Percentiles rank a stretch among this genome's conserved stretches.
phyloP scores from a whole-genome alignment of 2,329 filamentous ascomycete species.

The Parastagonospora avenae region DNA sequence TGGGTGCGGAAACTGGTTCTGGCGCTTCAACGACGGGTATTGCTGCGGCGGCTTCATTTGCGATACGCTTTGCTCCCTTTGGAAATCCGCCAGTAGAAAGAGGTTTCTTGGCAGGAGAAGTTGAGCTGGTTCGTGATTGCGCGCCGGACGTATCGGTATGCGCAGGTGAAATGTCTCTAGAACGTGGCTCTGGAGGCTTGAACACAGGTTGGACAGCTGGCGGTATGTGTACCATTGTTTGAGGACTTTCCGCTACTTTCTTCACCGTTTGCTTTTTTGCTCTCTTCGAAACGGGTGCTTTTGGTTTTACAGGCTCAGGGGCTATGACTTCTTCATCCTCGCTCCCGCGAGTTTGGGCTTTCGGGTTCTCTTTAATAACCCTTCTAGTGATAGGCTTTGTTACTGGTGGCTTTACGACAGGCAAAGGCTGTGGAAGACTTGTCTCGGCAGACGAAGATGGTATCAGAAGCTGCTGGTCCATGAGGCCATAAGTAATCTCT shows the following conservation, averaged over 20 bases:
- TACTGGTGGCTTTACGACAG: not conserved
- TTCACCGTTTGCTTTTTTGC: not conserved
- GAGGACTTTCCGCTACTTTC: conserved; percentile 2
- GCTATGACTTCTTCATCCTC: not conserved
- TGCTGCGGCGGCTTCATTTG: conserved; percentile 1
- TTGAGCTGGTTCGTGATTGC: conserved; percentile 13
- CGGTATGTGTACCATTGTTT: conserved; percentile 1
- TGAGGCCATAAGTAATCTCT: conserved; percentile 30
- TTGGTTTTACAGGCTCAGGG: not conserved
- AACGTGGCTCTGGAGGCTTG: conserved; percentile 1
- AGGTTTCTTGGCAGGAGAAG: conserved; percentile 16
- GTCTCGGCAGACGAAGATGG: conserved; percentile 13
- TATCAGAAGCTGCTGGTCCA: conserved; percentile 36
- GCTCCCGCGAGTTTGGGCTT: not conserved
- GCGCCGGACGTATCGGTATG: conserved; percentile 7
- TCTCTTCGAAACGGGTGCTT: not conserved
- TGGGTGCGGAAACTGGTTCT: not conserved
- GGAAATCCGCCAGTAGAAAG: conserved; percentile 36
- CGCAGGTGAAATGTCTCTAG: conserved; percentile 9
- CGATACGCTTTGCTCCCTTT: conserved; percentile 20
- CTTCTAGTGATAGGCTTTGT: not conserved
- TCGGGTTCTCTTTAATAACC: not conserved
- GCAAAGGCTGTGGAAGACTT: conserved; percentile 4
- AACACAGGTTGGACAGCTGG: not conserved
- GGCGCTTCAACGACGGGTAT: conserved; percentile 1